phyloP scores from a whole-genome alignment of 208 protist species.

The Acanthamoeba lenticulata region DNA sequence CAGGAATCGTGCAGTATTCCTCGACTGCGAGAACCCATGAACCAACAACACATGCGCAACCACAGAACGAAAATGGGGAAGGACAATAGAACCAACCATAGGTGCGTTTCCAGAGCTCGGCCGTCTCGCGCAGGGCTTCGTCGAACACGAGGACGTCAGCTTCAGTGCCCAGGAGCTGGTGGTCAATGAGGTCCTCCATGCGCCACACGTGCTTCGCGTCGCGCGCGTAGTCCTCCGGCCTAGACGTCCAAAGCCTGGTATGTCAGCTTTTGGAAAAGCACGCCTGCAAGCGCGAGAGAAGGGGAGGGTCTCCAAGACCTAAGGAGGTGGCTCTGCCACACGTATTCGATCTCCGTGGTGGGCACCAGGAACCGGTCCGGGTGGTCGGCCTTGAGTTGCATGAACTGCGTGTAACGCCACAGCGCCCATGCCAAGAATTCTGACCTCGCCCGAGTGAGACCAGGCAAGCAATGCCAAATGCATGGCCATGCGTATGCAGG shows the following conservation, averaged over 20 bases:
- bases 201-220: not conserved
- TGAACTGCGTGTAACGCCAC: not conserved
- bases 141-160: not conserved
- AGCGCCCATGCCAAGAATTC: not conserved
- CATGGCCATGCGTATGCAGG: too few species aligned
- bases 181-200: not conserved
- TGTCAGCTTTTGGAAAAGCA: too few species aligned
- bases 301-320: not conserved
- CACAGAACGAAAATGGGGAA: not conserved
- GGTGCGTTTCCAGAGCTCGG: not conserved
- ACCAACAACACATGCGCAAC: not conserved
- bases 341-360: not conserved
- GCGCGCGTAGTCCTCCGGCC: not conserved
- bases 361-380: not conserved
- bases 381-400: slow-evolving; percentile 23
- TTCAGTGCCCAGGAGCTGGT: not conserved
- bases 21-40: not conserved
- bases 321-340: not conserved
- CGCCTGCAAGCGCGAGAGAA: too few species aligned
- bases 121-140: not conserved
- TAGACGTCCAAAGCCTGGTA: not conserved
- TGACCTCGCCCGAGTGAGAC: too few species aligned
- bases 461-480: too few species aligned
- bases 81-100: not conserved
- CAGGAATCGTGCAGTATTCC: not conserved